Base-by-base conservation (phyloP, 2,329 filamentous ascomycete genomes). In the Rosellinia necatrix region DNA sequence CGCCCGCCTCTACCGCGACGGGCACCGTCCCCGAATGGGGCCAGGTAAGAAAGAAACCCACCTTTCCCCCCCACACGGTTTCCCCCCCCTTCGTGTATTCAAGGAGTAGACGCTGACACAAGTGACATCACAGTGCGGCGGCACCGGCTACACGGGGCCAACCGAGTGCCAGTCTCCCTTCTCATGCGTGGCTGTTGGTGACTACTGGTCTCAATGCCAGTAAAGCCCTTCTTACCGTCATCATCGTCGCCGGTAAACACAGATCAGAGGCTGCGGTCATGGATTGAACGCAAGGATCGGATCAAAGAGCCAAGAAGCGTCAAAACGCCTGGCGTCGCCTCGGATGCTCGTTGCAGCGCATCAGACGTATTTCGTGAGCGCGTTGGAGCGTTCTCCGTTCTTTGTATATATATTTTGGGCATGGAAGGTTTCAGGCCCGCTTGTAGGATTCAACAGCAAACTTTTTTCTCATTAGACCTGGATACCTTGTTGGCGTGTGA, bases 161-260 rank as follows among this genome's bases (percentile, higher is more conserved):
- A 62, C 61, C 9, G 3, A 41, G 7, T 64, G 61, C 41, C 22
- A 52, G 35, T 49, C 59, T 9, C 61, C 61, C 17, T 64, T 58
- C 32, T 52, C n/a, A 4, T 64, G 61, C 25, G 51, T 58, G 5
- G 35, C 13, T 15, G 42, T 34, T 8, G 46, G 56, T 34, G 22
- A 4, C 35, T 64, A 40, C 19, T 64, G 59, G 59, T 54, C 56
- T 6, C 59, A 64, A 24, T 64, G 56, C 56, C 19, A 59, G 49
- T 62, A 56, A 47, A n/a, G 13, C 24, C 24, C n/a, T 15, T 53
- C n/a, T 22, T n/a, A n/a, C n/a, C n/a, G 44, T 34, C 13, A 8
- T 29, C 29, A 29, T 24, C 22, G 21, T 12, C 42, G 22, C 27
- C 15, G 37, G 49, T 12, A 37, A 29, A 13, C 32, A 37, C 40